Conservation (phyloP, 495 filamentous ascomycete genomes). For the Emericellopsis terricola region DNA sequence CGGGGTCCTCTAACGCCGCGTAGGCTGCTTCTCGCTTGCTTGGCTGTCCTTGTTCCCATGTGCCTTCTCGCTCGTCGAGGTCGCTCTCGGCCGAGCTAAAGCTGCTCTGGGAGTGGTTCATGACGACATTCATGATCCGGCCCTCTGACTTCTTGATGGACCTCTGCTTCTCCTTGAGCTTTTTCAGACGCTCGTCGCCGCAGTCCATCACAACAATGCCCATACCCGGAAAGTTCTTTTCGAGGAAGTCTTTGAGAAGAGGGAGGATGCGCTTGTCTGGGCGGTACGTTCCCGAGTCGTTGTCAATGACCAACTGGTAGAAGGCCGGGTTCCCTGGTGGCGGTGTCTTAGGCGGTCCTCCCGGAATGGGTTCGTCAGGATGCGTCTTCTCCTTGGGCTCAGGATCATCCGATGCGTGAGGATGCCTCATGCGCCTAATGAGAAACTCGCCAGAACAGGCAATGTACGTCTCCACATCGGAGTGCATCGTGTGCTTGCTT, state of each 20-base stretch:
- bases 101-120: constrained; percentile 35
- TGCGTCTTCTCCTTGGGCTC: constrained; percentile 9
- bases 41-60: background rate
- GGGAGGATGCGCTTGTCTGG: constrained; percentile 61
- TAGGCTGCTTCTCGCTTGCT: constrained; percentile 2
- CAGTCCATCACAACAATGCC: constrained; percentile 52
- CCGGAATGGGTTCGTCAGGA: constrained; percentile 11
- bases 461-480: constrained; percentile 74
- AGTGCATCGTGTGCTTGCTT: constrained; percentile 91
- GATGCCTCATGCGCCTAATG: constrained; percentile 40
- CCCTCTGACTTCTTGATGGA: constrained; percentile 44
- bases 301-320: constrained; percentile 87
- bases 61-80: constrained; percentile 33
- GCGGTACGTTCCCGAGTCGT: constrained; percentile 84
- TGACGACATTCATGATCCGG: constrained; percentile 40
- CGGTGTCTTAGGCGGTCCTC: constrained; percentile 20
- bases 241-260: constrained; percentile 46
- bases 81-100: constrained; percentile 65
- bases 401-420: constrained; percentile 5
- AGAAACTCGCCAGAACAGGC: constrained; percentile 91
- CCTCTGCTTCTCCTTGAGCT: constrained; percentile 27
- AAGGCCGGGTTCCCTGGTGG: constrained; percentile 37
- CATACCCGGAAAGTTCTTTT: constrained; percentile 54
- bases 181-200: constrained; percentile 44
- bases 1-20: background rate